These are phyloP conservation scores for Alternaria brassicae DNA, from an alignment of 2,329 filamentous ascomycete species.

Conservation along the genomic window DNA sequence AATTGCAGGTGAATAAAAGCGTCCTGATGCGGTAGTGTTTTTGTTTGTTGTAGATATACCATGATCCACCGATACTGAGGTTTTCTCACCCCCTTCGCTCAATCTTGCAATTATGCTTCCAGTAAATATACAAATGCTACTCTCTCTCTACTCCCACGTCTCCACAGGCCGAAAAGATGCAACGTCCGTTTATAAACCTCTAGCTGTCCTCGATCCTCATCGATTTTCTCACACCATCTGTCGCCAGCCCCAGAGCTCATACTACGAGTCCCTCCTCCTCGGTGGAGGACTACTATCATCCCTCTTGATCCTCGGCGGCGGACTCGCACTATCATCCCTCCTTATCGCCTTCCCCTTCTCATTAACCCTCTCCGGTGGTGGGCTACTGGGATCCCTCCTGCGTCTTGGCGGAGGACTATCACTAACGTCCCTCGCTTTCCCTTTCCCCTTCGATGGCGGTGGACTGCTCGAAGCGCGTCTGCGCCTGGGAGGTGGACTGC, in stretches of 20 bases:
- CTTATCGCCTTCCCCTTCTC: not conserved
- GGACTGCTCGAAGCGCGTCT: conserved; percentile 11
- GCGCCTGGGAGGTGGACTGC: conserved; percentile 5
- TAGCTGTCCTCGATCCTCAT: not conserved
- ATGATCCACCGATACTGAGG: too few relatives aligned
- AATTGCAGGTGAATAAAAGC: too few relatives aligned
- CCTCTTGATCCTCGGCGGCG: conserved; percentile 1
- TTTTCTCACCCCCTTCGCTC: not conserved
- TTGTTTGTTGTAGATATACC: too few relatives aligned
- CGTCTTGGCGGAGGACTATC: not conserved
- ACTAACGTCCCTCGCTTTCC: not conserved
- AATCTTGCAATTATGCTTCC: not conserved
- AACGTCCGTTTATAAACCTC: not conserved
- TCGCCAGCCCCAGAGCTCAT: not conserved
- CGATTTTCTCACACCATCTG: not conserved
- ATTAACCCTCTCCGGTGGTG: not conserved
- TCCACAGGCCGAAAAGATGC: not conserved
- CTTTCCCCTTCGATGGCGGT: not conserved
- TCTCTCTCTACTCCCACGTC: not conserved
- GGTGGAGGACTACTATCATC: conserved; percentile 10
- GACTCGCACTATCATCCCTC: conserved; percentile 6
- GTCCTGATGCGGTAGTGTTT: too few relatives aligned
- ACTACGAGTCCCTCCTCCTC: conserved; percentile 6
- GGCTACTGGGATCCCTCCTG: not conserved
- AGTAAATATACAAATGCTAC: not conserved